Base-by-base conservation (phyloP, 805 yeast species). In the Naumovozyma dairenensis region DNA sequence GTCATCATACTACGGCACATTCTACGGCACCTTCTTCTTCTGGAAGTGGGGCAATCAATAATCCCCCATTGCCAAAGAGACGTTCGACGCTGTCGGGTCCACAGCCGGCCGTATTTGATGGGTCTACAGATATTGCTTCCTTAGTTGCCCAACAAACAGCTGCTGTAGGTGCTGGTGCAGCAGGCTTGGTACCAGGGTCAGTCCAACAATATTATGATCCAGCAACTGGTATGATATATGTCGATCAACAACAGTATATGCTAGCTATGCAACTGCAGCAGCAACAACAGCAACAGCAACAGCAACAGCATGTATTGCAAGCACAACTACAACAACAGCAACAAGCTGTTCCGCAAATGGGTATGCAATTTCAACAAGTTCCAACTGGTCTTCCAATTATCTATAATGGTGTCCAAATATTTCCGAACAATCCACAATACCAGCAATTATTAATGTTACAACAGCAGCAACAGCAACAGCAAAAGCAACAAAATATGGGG, bases 201-300 rank as follows among this genome's bases (percentile, higher is more conserved):
- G 59, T 71, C 55, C 56, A 80, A 60, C 89, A 79, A 48, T 80
- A 75, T 50, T 66, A 78, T 15, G 87, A 80, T 45, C 85, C 86
- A 2, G 61, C 69, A 6, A 77, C 85, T 0, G 87, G 89, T 9
- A 69, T 73, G 31, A 57, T 78, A 4, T 80, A 80, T 45, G 71
- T 80, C 22, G 87, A 80, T 47, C 68, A 76, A 8, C 74, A 70
- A 29, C 85, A 79, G 46, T 81, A 78, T 31, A 29, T 35, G 28
- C 26, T 33, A 12, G 48, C 51, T 4, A 16, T 39, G 14, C 51
- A 45, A 32, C 54, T 49, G 19, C 49, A 44, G 25, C 53, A 32
- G 16, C 43, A 26, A 24, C 42, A 34, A 31, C 49, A 27, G 14
- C 43, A 28, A 22, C 45, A 26, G 37, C 46, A 30, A 32, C 47